Evolutionary conservation across 768 basidiomycete genomes (phyloP).

Genomic region (Wakefieldia striispora): DNA sequence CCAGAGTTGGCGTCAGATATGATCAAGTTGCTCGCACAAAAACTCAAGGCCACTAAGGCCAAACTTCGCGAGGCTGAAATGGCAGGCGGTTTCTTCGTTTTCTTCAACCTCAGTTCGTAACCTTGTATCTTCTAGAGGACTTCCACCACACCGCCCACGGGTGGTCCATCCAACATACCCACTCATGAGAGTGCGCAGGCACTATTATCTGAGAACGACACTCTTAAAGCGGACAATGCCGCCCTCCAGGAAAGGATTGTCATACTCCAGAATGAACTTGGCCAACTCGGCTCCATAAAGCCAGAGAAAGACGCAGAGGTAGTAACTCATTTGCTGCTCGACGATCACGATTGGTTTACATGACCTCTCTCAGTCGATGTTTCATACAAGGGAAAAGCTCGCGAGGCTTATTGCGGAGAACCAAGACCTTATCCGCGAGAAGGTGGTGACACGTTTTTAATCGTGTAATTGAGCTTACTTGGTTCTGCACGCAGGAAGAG

Average conservation of each 20-base stretch:
- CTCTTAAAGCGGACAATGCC: constrained; percentile 20
- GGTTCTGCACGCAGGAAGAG: constrained; percentile 8
- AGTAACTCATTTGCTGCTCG: background rate
- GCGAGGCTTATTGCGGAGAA: constrained; percentile 14
- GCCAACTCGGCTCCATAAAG: constrained; percentile 14
- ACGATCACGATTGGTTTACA: constrained; percentile 2
- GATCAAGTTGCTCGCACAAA: constrained; percentile 25
- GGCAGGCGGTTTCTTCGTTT: constrained; percentile 6
- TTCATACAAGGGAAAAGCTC: constrained; percentile 9
- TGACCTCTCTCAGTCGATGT: constrained; percentile 4
- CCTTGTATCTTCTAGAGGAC: constrained; percentile 8
- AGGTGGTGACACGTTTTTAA: constrained; percentile 3
- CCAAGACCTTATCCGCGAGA: constrained; percentile 13
- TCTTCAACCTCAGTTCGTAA: background rate
- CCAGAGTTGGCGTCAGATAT: constrained; percentile 24
- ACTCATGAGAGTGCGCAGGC: constrained; percentile 6
- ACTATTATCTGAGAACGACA: constrained; percentile 15
- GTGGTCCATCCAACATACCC: background rate
- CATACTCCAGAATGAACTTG: constrained; percentile 11
- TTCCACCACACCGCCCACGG: constrained; percentile 1
- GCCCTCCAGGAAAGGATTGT: constrained; percentile 14
- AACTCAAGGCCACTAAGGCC: constrained; percentile 23
- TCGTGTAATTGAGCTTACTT: background rate
- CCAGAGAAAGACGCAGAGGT: constrained; percentile 15
- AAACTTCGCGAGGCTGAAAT: constrained; percentile 23